Evolutionary conservation across 1,139 yeast genomes (phyloP).

Genomic region (Pichia sp.): DNA sequence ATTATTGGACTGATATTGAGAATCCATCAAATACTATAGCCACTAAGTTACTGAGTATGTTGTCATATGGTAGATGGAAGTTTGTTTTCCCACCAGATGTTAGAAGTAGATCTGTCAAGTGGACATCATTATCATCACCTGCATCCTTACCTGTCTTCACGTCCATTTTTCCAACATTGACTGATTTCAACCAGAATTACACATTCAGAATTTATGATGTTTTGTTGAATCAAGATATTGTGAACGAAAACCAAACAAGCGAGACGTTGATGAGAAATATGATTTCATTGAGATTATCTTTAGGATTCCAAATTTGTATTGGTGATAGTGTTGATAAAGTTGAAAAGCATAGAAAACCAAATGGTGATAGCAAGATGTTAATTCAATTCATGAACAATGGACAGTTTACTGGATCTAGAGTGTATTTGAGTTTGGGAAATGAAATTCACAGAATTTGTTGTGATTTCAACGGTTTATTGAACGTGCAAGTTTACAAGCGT

Average conservation of each 20-base stretch:
- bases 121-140: constrained; percentile 93
- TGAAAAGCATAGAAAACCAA: constrained; percentile 59
- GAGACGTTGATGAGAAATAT: constrained; percentile 77
- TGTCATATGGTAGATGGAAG: constrained; percentile 75
- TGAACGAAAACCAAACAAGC: constrained; percentile 50
- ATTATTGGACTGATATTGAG: constrained; percentile 63
- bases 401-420: constrained; percentile 52
- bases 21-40: constrained; percentile 65
- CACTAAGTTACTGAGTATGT: constrained; percentile 38
- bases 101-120: constrained; percentile 69
- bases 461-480: constrained; percentile 66
- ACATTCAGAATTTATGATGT: constrained; percentile 62
- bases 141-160: constrained; percentile 88
- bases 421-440: constrained; percentile 74
- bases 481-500: constrained; percentile 67
- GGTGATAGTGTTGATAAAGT: constrained; percentile 65
- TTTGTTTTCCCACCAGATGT: constrained; percentile 78
- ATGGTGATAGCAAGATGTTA: constrained; percentile 51
- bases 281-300: constrained; percentile 76
- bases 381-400: constrained; percentile 45
- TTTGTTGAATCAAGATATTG: constrained; percentile 52
- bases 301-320: constrained; percentile 89
- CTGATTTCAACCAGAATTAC: constrained; percentile 63
- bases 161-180: constrained; percentile 66
- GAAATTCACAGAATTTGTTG: constrained; percentile 82